A percentile compares a stretch with the other conserved stretches of the same genome.
phyloP scores from a whole-genome alignment of 805 yeast species.

The Hanseniaspora valbyensis region DNA sequence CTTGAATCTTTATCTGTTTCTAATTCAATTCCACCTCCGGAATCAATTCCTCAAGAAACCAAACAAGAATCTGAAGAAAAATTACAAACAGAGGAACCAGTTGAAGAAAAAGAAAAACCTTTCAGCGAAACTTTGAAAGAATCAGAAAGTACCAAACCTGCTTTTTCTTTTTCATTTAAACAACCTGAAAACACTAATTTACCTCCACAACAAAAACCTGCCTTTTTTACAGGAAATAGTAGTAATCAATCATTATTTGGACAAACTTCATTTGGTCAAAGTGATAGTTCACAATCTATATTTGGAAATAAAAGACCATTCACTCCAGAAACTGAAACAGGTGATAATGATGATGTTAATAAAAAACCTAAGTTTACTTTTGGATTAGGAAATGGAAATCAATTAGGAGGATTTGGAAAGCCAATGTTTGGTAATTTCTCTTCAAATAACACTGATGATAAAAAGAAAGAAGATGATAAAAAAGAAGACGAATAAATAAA shows the following conservation, averaged over 20 bases:
- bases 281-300: not conserved
- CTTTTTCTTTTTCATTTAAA: not conserved
- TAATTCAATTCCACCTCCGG: no score
- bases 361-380: slow-evolving; percentile 2
- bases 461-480: not conserved
- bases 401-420: not conserved
- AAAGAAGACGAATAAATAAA: not conserved
- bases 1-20: no score
- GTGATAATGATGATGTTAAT: not conserved
- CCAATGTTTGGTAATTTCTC: not conserved
- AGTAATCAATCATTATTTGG: not conserved
- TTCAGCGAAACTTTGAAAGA: not conserved
- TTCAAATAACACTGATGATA: not conserved
- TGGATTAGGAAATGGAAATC: not conserved
- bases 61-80: no score
- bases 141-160: not conserved
- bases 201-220: slow-evolving; percentile 2
- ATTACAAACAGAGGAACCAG: not conserved
- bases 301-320: not conserved
- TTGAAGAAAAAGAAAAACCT: not conserved
- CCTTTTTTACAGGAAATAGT: not conserved
- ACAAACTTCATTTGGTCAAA: not conserved
- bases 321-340: not conserved
- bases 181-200: not conserved
- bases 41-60: no score